A percentile compares a stretch with the other conserved stretches of the same genome.
These are phyloP conservation scores for Fonsecaea monophora DNA, from an alignment of 2,329 filamentous ascomycete species.

Conservation along the genomic window DNA sequence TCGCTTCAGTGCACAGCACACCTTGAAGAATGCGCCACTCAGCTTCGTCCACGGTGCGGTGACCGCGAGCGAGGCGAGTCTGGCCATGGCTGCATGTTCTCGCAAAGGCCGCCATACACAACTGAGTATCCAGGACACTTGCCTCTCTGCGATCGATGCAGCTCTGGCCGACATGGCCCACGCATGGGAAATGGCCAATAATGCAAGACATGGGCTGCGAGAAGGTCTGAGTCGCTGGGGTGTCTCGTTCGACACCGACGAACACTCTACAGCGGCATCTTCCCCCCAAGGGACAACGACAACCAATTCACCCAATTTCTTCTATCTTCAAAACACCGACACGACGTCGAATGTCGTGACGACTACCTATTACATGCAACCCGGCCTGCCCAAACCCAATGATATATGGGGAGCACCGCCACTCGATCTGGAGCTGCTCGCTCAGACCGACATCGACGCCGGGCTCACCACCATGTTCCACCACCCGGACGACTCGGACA, in stretches of 20 bases:
- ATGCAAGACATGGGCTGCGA: neutral
- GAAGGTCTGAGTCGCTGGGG: neutral
- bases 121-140: neutral
- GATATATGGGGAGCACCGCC: neutral
- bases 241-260: neutral
- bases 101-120: neutral
- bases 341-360: neutral
- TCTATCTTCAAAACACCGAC: neutral
- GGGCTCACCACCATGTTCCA: neutral
- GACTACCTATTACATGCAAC: neutral
- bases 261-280: neutral
- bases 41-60: conserved; percentile 18
- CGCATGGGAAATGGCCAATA: conserved; percentile 2
- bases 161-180: neutral
- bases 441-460: neutral
- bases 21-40: conserved; percentile 18
- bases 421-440: neutral
- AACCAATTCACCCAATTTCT: neutral
- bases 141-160: neutral
- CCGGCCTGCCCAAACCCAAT: neutral
- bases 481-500: neutral
- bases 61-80: conserved; percentile 6
- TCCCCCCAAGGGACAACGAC: neutral
- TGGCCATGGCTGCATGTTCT: conserved; percentile 6
- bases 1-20: conserved; percentile 15